Conservation (phyloP, 805 yeast species). For the Kazachstania bromeliacearum region DNA sequence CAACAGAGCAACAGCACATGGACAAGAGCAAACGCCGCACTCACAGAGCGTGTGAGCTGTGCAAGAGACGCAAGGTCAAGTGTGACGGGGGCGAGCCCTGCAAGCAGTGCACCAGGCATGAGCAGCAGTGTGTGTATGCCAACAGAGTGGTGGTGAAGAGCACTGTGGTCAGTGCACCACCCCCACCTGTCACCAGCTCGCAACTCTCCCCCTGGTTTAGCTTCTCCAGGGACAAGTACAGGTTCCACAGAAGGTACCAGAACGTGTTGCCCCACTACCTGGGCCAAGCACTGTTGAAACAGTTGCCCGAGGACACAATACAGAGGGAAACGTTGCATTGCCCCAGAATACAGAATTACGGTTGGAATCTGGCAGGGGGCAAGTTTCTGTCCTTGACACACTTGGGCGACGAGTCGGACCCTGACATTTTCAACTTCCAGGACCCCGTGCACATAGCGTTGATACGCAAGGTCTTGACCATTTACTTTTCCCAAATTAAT, state of each 20-base stretch:
- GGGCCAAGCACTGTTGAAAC: constrained; percentile 28
- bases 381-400: constrained; percentile 36
- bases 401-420: too few species aligned
- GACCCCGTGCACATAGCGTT: constrained; percentile 16
- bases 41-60: constrained; percentile 18
- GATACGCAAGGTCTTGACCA: constrained; percentile 28
- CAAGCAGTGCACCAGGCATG: constrained; percentile 11
- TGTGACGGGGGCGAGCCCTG: constrained; percentile 21
- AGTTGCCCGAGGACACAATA: constrained; percentile 30
- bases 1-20: not conserved
- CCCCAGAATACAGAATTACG: constrained; percentile 54
- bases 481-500: constrained; percentile 41
- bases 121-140: constrained; percentile 8
- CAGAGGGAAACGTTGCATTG: constrained; percentile 28
- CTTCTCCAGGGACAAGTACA: constrained; percentile 35
- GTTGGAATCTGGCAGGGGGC: constrained; percentile 58
- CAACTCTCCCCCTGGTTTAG: constrained; percentile 22
- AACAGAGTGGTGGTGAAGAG: not conserved
- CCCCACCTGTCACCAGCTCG: not conserved
- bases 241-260: constrained; percentile 40
- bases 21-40: constrained; percentile 11
- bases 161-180: not conserved
- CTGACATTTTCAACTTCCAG: constrained; percentile 17
- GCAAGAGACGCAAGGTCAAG: constrained; percentile 21
- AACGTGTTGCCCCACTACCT: constrained; percentile 34